Evolutionary conservation across 352 stramenopile genomes (phyloP).

Genomic region (Phytophthora uliginosa): DNA sequence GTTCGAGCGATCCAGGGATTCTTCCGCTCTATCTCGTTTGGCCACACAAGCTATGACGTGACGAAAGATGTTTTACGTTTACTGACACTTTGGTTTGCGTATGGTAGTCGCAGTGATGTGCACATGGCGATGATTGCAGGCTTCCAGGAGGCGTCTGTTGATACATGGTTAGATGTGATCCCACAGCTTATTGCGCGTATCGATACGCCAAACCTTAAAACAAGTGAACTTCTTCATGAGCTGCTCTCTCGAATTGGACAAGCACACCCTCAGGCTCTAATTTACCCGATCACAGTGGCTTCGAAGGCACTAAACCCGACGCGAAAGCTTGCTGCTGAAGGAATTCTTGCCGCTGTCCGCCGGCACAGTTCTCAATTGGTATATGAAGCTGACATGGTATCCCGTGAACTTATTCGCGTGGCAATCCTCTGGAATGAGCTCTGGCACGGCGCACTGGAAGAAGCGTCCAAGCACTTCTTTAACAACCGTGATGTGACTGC

Average conservation of each 20-base stretch:
- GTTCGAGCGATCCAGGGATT: constrained; percentile 98
- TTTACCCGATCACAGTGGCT: constrained; percentile 99
- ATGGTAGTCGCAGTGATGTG: constrained; percentile 95
- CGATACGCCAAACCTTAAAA: constrained; percentile 82
- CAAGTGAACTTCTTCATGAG: constrained; percentile 84
- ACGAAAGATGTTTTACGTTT: constrained; percentile 99
- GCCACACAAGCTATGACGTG: constrained; percentile 93
- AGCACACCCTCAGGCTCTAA: constrained; percentile 98
- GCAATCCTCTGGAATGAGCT: constrained; percentile 99
- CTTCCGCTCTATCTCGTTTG: constrained; percentile 97
- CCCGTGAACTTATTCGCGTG: constrained; percentile 98
- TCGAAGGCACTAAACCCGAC: constrained; percentile 96
- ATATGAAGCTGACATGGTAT: constrained; percentile 97
- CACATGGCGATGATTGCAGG: constrained; percentile 83
- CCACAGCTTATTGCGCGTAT: constrained; percentile 98
- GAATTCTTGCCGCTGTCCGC: constrained; percentile 96
- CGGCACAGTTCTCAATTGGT: constrained; percentile 97
- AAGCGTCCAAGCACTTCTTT: constrained; percentile 98
- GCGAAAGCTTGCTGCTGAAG: constrained; percentile 93
- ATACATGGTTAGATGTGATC: constrained; percentile 99
- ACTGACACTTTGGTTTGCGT: constrained; percentile 99
- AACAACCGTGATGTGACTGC: constrained; percentile 96
- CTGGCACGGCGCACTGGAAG: constrained; percentile 98
- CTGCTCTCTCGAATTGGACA: constrained; percentile 95
- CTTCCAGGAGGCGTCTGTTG: constrained; percentile 96